Evolutionary conservation across 1,139 yeast species (phyloP), one percentile per base, ranked within the genome.

Genomic region (Yamadazyma kanchanaburiensis): DNA sequence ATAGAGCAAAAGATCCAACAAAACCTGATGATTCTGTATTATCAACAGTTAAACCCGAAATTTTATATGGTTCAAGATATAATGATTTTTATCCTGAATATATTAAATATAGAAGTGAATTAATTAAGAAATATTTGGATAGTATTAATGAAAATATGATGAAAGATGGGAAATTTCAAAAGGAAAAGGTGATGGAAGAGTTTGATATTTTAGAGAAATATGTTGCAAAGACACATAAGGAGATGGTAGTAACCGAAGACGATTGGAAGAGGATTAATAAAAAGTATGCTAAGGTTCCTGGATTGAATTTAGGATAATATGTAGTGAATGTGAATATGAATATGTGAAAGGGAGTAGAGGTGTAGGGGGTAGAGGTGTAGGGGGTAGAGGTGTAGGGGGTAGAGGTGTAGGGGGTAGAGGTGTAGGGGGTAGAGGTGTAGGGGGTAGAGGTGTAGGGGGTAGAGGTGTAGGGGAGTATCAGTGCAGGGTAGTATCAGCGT

Each of bases 171-270:
- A 32, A 37, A 4, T 74, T 74, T 38, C 55, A 66, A 34, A 74
- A 73, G 43, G 55, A 56, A 9, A 48, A 49, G 12, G 56, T 66
- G 9, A 59, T 60, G 29, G 49, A 54, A 14, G 45, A 51, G 26
- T 49, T 73, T 37, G 56, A 63, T 40, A 61, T 53, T 4, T 49
- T 71, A 26, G 68, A 66, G 30, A 48, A 44, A 2, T 74, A 71
- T 40, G 48, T 64, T 26, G 45, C 40, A 12, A 48, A 50, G 14
- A 70, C 77, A 3, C 68, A 70, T 55, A 58, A 55, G 29, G 76
- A 72, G 37, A 72, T 73, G 74, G 64, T 60, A 34, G 31, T 42
- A 4, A 30, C 24, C 6, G 38, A 39, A 2, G 33, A 33, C 13
- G 46, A 43, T 20, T 40, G 44, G 45, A 30, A 24, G 6, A 13